These are phyloP conservation scores for Daedaleopsis nitida DNA, from an alignment of 768 basidiomycete genomes.

Conservation along the genomic window DNA sequence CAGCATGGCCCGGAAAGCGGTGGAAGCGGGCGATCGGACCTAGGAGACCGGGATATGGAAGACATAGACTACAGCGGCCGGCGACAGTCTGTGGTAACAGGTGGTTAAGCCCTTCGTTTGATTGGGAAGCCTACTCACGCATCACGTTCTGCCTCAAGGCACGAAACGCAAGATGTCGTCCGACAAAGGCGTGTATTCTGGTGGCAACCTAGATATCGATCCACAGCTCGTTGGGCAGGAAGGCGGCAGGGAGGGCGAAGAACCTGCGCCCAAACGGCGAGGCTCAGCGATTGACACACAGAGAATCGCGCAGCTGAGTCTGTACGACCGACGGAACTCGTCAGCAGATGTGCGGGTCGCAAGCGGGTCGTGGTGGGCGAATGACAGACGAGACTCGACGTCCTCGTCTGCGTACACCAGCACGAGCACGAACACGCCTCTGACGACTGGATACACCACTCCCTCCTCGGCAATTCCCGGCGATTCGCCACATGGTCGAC, in stretches of 20 bases:
- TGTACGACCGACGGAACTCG: constrained; percentile 76
- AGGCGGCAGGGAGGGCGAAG: constrained; percentile 62
- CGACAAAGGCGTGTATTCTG: constrained; percentile 55
- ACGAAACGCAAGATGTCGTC: constrained; percentile 84
- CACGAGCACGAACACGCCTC: constrained; percentile 49
- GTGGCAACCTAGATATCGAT: constrained; percentile 65
- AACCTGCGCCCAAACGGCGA: constrained; percentile 77
- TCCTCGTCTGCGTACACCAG: constrained; percentile 45
- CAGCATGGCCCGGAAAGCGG: constrained; percentile 13
- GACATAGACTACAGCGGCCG: constrained; percentile 72
- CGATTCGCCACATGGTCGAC: constrained; percentile 66
- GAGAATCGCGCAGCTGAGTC: constrained; percentile 70
- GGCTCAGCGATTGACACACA: constrained; percentile 83
- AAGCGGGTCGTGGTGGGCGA: constrained; percentile 52
- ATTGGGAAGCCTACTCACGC: constrained; percentile 25
- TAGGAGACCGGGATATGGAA: constrained; percentile 41
- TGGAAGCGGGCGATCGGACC: constrained; percentile 17
- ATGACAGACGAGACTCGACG: constrained; percentile 74
- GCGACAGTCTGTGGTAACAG: constrained; percentile 70
- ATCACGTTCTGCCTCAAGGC: constrained; percentile 46
- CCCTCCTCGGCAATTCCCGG: constrained; percentile 55
- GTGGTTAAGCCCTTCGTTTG: constrained; percentile 30
- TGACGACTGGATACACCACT: constrained; percentile 29
- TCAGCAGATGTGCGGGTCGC: constrained; percentile 61
- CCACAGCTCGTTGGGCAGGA: constrained; percentile 70